Evolutionary conservation across 202 grass and related monocot species (phyloP).

Genomic region (Schoenoplectus tabernaemontani): DNA sequence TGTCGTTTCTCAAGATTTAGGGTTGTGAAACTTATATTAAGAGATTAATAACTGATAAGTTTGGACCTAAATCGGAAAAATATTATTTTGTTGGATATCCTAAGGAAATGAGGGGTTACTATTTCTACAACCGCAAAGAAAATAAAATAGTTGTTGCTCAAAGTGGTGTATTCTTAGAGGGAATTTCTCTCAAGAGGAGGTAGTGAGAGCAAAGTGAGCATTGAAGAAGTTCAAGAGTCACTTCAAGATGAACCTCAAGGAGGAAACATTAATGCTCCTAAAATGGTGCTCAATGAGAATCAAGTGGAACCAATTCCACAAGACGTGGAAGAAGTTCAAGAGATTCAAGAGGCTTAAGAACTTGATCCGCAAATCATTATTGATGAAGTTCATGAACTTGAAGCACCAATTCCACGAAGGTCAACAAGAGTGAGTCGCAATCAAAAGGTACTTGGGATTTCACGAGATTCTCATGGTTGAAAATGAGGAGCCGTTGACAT

Average conservation of each 20-base stretch:
- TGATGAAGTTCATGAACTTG: neutral
- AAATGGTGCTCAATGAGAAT: too few relatives aligned
- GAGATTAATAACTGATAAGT: too few relatives aligned
- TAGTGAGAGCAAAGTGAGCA: neutral
- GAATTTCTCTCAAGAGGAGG: neutral
- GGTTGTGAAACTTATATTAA: too few relatives aligned
- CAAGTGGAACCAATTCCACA: neutral
- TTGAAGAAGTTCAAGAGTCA: neutral
- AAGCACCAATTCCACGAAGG: neutral
- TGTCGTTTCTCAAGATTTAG: neutral
- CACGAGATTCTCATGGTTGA: neutral
- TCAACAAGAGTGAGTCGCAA: neutral
- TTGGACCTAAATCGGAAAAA: neutral
- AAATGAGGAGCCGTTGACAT: neutral
- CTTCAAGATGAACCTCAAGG: too few relatives aligned
- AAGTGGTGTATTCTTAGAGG: neutral
- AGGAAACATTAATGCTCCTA: too few relatives aligned
- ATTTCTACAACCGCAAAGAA: neutral
- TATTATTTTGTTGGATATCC: neutral
- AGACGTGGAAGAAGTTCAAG: neutral
- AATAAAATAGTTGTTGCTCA: neutral
- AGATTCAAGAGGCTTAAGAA: too few relatives aligned
- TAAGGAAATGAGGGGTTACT: neutral
- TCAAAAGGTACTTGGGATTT: neutral
- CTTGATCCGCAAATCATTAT: neutral